phyloP scores from a whole-genome alignment of 352 stramenopile species.

The Globisporangium polare region DNA sequence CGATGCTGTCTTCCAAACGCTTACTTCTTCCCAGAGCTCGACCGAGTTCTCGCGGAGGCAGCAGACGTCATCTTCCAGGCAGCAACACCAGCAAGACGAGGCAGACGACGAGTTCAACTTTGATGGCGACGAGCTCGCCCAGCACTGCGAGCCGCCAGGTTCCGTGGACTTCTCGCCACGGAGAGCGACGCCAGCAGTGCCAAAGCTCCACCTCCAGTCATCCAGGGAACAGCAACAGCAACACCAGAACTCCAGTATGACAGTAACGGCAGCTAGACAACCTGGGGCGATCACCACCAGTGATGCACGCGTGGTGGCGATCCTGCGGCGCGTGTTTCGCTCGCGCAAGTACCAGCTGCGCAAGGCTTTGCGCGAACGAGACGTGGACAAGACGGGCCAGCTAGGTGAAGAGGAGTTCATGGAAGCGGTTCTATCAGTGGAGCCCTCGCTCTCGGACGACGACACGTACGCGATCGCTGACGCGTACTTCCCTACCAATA shows the following conservation, averaged over 20 bases:
- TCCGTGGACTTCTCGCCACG: background rate
- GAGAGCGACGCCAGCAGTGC: background rate
- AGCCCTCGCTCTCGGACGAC: constrained; percentile 59
- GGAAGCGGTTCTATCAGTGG: constrained; percentile 54
- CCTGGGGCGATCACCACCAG: too few species aligned
- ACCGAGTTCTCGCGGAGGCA: background rate
- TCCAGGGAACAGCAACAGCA: background rate
- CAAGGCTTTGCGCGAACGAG: constrained; percentile 55
- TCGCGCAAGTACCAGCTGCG: constrained; percentile 66
- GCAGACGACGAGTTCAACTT: constrained; percentile 7
- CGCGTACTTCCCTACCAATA: constrained; percentile 72
- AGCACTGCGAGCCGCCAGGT: constrained; percentile 11
- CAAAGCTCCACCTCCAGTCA: background rate
- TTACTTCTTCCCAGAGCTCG: constrained; percentile 2
- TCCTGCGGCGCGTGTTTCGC: constrained; percentile 56
- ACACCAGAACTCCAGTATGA: too few species aligned
- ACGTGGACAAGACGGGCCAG: constrained; percentile 47
- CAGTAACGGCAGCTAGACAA: too few species aligned
- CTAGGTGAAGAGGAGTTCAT: constrained; percentile 78
- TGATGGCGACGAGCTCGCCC: constrained; percentile 6
- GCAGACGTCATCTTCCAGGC: background rate
- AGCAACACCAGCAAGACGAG: constrained; percentile 1
- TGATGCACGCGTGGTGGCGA: constrained; percentile 30
- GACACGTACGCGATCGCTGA: constrained; percentile 73
- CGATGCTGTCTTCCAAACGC: constrained; percentile 29